Conservation (phyloP, 192 early-diverging fungal genomes). For the Dissophora globulifera region DNA sequence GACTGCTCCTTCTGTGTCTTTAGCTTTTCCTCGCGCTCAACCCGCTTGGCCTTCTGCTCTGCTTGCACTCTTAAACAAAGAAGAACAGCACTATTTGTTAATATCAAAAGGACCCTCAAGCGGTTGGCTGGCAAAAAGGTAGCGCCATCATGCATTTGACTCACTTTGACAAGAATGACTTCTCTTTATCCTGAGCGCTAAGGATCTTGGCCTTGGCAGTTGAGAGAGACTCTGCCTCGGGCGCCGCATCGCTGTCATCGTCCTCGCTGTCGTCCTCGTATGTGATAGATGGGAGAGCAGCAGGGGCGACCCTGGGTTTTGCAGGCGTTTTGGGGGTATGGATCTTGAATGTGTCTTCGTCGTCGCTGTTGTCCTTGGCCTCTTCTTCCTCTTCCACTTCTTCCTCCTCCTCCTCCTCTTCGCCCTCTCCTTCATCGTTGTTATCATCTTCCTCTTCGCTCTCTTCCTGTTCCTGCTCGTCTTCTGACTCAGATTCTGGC, state of each 20-base stretch:
- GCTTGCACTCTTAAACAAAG: constrained; percentile 30
- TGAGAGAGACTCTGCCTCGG: constrained; percentile 45
- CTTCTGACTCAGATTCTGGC: constrained; percentile 10
- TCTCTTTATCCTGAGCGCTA: constrained; percentile 46
- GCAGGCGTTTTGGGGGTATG: constrained; percentile 40
- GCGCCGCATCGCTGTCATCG: constrained; percentile 44
- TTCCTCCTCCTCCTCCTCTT: constrained; percentile 1
- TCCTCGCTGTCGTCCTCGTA: constrained; percentile 46
- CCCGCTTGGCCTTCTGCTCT: constrained; percentile 49
- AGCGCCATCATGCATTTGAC: no score
- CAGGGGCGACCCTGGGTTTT: constrained; percentile 21
- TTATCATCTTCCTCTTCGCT: background rate
- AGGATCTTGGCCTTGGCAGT: constrained; percentile 45
- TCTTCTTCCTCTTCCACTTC: constrained; percentile 4
- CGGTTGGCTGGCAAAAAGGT: no score
- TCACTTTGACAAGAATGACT: constrained; percentile 49
- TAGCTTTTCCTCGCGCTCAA: constrained; percentile 44
- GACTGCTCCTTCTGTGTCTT: constrained; percentile 48
- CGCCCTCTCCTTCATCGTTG: no score
- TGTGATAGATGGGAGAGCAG: constrained; percentile 19
- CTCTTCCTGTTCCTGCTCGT: background rate
- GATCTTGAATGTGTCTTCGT: constrained; percentile 49
- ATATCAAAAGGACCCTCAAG: no score
- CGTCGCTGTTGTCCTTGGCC: constrained; percentile 2
- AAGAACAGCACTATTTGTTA: no score